Base-by-base conservation (phyloP, 2,329 filamentous ascomycete genomes). In the Scytalidium sp. region DNA sequence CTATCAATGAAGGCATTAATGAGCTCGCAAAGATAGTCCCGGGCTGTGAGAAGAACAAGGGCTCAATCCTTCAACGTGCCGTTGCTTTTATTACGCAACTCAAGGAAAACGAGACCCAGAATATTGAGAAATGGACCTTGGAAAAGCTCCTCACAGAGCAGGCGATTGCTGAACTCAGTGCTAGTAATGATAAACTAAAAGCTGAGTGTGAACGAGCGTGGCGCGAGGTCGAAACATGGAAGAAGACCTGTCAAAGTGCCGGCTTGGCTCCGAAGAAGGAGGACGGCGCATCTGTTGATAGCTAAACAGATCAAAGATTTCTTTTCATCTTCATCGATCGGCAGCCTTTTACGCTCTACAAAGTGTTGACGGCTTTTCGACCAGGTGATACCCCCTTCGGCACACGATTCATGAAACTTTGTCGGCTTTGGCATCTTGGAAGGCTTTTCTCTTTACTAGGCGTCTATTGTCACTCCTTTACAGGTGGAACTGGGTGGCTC, bases 1-100 rank as follows among this genome's bases (percentile, higher is more conserved):
- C 94, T 0, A 99, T 99, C 68, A 99, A 99, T 59, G 94, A 99
- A 71, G 94, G 94, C 45, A 99, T 99, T 61, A 97, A 97, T 64
- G 94, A 97, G 70, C 82, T 99, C 23, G 90, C 93, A 59, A 97
- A 97, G 74, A 96, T 99, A 58, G 94, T 99, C 0, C 94, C 94
- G 0, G 91, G 91, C 13, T 97, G 93, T 63, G 94, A 99, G 71
- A 99, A 97, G 78, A 97, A 99, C 76, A 99, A 99, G 72, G 94
- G 94, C 1, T 95, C 91, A 2, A 97, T 99, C 56, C 76, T 99
- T 32, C 89, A 95, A 66, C 89, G 93, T 27, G 91, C 94, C 0
- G 93, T 97, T 9, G 85, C 90, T 56, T 97, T 96, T 73, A 97
- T 99, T 66, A 88, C 85, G 10, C 91, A 97, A 64, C 80, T 99